Evolutionary conservation across 306 rosid genomes (phyloP).

Genomic region (Acacia crassicarpa): DNA sequence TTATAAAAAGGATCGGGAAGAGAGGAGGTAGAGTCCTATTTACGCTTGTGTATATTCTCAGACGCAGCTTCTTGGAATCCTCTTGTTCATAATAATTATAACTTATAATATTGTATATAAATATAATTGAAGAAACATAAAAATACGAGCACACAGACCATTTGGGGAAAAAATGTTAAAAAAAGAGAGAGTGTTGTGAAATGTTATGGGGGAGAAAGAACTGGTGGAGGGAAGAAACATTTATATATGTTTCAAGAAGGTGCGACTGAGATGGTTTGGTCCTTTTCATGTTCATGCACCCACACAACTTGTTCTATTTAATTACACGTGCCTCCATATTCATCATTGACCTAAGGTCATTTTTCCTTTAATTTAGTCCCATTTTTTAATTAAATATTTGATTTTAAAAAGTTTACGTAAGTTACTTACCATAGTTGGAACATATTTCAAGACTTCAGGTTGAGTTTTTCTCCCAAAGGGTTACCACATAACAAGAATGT

Average conservation of each 20-base stretch:
- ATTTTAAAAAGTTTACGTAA: too few species aligned
- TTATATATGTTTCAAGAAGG: neutral
- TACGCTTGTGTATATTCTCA: too few species aligned
- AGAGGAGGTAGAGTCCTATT: too few species aligned
- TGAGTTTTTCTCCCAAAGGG: too few species aligned
- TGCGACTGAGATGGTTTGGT: neutral
- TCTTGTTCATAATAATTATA: neutral
- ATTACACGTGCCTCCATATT: neutral
- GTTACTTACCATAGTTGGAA: too few species aligned
- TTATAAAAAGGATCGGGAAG: too few species aligned
- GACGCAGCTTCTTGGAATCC: neutral
- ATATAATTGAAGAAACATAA: neutral
- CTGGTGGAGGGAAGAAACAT: constrained; percentile 4
- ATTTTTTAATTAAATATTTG: neutral
- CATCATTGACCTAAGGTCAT: neutral
- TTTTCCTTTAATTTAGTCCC: neutral
- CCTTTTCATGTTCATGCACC: neutral
- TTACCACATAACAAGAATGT: too few species aligned
- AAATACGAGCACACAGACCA: neutral
- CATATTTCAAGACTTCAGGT: too few species aligned
- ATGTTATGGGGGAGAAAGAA: constrained; percentile 8
- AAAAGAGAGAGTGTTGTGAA: neutral
- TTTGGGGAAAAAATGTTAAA: too few species aligned
- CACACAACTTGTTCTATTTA: neutral
- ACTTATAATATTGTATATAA: neutral